These are phyloP conservation scores for Ceratocystis colombiana DNA, from an alignment of 2,329 filamentous ascomycete species.

Conservation along the genomic window DNA sequence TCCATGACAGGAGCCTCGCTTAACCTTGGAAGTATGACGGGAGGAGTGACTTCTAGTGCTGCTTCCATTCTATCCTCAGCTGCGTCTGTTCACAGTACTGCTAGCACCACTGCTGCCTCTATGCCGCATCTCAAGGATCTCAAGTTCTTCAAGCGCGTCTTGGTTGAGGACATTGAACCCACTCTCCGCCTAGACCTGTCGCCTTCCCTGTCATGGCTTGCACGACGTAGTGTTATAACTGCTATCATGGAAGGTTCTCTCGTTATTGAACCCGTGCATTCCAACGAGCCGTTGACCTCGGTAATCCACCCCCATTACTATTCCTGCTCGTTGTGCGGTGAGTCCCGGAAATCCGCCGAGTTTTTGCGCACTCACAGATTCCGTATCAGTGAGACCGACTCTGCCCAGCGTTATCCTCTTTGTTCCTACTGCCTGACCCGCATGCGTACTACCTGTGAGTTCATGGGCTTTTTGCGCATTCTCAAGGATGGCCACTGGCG, in stretches of 20 bases:
- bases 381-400: conserved; percentile 75
- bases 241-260: conserved; percentile 77
- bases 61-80: conserved; percentile 40
- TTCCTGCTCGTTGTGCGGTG: conserved; percentile 81
- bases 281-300: conserved; percentile 42
- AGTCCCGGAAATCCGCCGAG: conserved; percentile 58
- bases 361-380: conserved; percentile 80
- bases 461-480: conserved; percentile 81
- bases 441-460: conserved; percentile 81
- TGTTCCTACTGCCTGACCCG: conserved; percentile 80
- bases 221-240: conserved; percentile 70
- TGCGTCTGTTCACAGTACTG: conserved; percentile 40
- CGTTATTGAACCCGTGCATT: conserved; percentile 77
- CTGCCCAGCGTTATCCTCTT: conserved; percentile 77
- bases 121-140: conserved; percentile 63
- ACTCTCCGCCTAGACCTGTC: conserved; percentile 81
- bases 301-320: conserved; percentile 47
- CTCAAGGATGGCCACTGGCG: conserved; percentile 89
- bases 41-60: conserved; percentile 24
- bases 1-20: conserved; percentile 50
- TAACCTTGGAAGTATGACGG: conserved; percentile 22
- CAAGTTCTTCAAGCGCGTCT: conserved; percentile 82
- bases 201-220: conserved; percentile 87
- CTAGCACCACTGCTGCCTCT: conserved; percentile 33
- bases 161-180: conserved; percentile 88